Evolutionary conservation across 345 rosid species (phyloP).

Genomic region (Orychophragmus violaceus): DNA sequence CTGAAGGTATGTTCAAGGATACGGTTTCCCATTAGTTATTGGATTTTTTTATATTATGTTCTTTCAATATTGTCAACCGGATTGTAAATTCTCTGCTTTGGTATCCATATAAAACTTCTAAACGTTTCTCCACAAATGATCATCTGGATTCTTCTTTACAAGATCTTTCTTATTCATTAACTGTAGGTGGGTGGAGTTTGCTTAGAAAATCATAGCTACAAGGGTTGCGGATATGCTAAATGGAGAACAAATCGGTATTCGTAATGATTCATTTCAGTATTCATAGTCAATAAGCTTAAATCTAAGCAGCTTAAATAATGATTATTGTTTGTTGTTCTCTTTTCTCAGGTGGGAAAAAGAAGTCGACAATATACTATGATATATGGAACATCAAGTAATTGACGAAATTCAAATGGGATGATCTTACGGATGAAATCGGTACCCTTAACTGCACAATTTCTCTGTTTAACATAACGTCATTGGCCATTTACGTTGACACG

Average conservation of each 20-base stretch:
- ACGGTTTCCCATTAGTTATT: background rate
- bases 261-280: background rate
- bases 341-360: slow-evolving; percentile 72
- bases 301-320: background rate
- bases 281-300: background rate
- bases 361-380: slow-evolving; percentile 66
- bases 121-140: background rate
- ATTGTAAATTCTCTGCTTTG: too few species aligned
- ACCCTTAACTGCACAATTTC: slow-evolving; percentile 10
- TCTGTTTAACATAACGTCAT: background rate
- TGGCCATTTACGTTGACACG: background rate
- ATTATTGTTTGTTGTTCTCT: background rate
- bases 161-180: background rate
- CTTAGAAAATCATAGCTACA: slow-evolving; percentile 64
- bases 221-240: slow-evolving; percentile 74
- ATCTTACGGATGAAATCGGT: slow-evolving; percentile 85
- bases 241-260: slow-evolving; percentile 82
- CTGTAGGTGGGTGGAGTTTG: slow-evolving; percentile 91
- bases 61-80: too few species aligned
- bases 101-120: too few species aligned
- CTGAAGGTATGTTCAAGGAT: slow-evolving; percentile 54
- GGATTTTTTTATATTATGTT: too few species aligned
- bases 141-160: background rate
- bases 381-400: slow-evolving; percentile 91
- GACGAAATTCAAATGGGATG: slow-evolving; percentile 93